Evolutionary conservation across 345 rosid genomes (phyloP).

Genomic region (Citrus sp.): DNA sequence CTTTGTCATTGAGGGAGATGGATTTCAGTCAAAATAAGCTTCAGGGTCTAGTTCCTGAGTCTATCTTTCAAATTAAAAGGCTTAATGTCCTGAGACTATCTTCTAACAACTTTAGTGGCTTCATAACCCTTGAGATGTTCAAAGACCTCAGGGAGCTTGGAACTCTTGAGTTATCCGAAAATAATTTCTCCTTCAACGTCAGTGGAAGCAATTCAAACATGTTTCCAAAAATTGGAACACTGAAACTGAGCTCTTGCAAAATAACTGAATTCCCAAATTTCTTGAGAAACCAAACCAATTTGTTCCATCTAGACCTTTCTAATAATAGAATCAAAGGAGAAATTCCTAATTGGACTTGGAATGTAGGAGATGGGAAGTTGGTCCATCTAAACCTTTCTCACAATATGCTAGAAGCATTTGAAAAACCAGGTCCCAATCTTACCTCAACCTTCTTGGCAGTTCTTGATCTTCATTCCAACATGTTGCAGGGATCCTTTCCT

Average conservation of each 20-base stretch:
- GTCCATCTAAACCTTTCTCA: background rate
- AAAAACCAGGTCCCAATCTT: background rate
- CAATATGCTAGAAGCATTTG: conserved; percentile 11
- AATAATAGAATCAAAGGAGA: conserved; percentile 15
- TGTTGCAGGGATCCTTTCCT: background rate
- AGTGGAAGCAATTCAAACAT: background rate
- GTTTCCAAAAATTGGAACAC: background rate
- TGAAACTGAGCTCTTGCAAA: conserved; percentile 23
- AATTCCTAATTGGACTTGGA: conserved; percentile 22
- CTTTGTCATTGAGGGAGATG: background rate
- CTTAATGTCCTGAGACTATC: background rate
- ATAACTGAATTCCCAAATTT: conserved; percentile 21
- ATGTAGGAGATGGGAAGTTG: background rate
- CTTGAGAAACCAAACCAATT: background rate
- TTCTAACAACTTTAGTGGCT: conserved; percentile 15
- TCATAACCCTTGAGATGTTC: conserved; percentile 7
- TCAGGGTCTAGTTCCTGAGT: conserved; percentile 18
- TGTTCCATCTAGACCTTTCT: conserved; percentile 8
- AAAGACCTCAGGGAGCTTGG: background rate
- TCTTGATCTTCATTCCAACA: background rate
- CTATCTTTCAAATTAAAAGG: conserved; percentile 6
- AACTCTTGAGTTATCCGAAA: background rate
- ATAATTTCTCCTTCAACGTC: background rate
- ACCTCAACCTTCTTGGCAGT: background rate
- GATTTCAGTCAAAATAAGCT: background rate